These are phyloP conservation scores for Ceratocystis alfenasii DNA, from an alignment of 2,329 filamentous ascomycete genomes.

Conservation along the genomic window DNA sequence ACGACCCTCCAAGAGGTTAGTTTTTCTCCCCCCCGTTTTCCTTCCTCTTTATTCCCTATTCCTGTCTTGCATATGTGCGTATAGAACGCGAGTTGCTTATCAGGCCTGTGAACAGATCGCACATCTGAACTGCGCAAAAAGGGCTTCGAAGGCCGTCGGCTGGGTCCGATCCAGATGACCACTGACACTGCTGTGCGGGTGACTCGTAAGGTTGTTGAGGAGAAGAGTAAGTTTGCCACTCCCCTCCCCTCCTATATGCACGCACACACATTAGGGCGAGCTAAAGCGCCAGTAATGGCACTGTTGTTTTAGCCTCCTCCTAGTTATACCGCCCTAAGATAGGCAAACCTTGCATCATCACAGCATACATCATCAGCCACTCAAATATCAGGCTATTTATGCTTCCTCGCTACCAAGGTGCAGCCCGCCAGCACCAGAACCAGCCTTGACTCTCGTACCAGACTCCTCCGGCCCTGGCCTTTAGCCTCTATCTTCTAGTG, in stretches of 20 bases:
- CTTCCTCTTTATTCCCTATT: no score
- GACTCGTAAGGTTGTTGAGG: conserved; percentile 76
- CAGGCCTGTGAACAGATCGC: conserved; percentile 48
- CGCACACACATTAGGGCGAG: not conserved
- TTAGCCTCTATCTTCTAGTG: not conserved
- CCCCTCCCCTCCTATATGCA: not conserved
- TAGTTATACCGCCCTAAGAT: not conserved
- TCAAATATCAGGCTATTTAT: not conserved
- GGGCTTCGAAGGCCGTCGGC: conserved; percentile 72
- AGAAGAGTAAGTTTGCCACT: conserved; percentile 48
- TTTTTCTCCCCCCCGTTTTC: not conserved
- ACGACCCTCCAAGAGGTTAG: conserved; percentile 80
- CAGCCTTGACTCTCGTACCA: no score
- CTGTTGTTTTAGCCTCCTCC: not conserved
- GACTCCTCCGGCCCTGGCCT: not conserved
- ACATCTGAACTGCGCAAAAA: conserved; percentile 93
- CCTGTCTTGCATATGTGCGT: no score
- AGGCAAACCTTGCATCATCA: not conserved
- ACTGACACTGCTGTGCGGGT: conserved; percentile 94
- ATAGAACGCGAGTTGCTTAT: not conserved
- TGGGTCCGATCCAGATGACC: conserved; percentile 94
- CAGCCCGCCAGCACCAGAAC: not conserved
- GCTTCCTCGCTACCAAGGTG: not conserved
- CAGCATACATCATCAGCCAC: not conserved
- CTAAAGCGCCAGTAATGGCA: not conserved